Evolutionary conservation across 805 yeast genomes (phyloP).

Genomic region (Saccharomycopsis vini): DNA sequence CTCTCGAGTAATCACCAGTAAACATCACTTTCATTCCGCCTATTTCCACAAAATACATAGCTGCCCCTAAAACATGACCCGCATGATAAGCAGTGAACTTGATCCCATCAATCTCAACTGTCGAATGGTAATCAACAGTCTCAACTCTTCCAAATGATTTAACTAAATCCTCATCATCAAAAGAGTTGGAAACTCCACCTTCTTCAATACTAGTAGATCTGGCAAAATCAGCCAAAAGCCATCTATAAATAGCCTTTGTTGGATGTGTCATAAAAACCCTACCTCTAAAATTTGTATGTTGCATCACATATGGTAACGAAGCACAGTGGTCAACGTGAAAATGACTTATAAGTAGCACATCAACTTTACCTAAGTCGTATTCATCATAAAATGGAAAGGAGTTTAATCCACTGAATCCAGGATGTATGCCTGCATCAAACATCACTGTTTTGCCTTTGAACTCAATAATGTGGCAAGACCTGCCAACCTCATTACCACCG

Average conservation of each 20-base stretch:
- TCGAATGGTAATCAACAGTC: conserved; percentile 91
- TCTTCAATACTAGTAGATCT: conserved; percentile 64
- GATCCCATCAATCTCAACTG: conserved; percentile 88
- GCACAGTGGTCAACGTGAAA: conserved; percentile 99
- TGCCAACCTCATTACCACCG: conserved; percentile 97
- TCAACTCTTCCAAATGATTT: conserved; percentile 85
- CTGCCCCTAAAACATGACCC: conserved; percentile 99
- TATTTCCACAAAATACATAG: conserved; percentile 92
- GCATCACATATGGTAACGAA: conserved; percentile 95
- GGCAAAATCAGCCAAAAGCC: conserved; percentile 92
- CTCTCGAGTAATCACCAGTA: conserved; percentile 96
- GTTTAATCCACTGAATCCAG: conserved; percentile 83
- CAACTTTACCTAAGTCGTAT: conserved; percentile 81
- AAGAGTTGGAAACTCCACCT: conserved; percentile 40
- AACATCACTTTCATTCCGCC: conserved; percentile 84
- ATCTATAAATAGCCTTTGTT: conserved; percentile 93
- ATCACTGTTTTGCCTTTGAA: conserved; percentile 91
- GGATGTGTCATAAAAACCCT: conserved; percentile 99
- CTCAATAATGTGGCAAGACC: conserved; percentile 88
- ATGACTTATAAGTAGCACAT: conserved; percentile 80
- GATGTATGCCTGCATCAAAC: conserved; percentile 98
- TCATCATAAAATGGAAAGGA: conserved; percentile 95
- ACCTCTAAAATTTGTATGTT: conserved; percentile 88
- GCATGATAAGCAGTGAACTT: conserved; percentile 98
- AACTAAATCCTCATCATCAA: conserved; percentile 83